Base-by-base conservation (phyloP, 768 basidiomycete species). In the Auricularia sp. region DNA sequence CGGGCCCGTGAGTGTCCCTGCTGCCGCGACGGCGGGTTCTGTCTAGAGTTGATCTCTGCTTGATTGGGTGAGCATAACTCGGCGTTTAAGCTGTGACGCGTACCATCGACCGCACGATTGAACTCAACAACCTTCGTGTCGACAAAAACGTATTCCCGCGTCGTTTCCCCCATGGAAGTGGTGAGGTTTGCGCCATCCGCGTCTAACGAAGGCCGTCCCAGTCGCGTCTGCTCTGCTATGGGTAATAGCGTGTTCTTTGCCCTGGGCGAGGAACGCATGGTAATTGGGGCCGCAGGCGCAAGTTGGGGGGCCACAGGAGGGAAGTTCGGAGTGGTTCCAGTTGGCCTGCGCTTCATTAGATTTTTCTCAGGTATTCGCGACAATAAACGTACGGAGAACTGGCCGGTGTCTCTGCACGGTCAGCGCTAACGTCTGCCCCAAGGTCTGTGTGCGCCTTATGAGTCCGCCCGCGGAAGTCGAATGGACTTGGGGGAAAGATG, bases 131-230 rank as follows among this genome's bases (percentile, higher is more conserved):
- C 91, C 62, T 88, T 82, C 63, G 83, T 85, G 74, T 99, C 94
- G 1, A 98, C 91, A 1, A 99, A 83, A 0, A 98, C 96, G 70
- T 99, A 99, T 71, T 98, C 96, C 67, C 86, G 82, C 63, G 88
- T 82, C 61, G 45, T 84, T 81, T 47, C 85, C 83, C 0, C 56
- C 56, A 59, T 59, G 14, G 56, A 59, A 51, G 64, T 54, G 67
- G 47, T 62, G 63, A 21, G 44, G 45, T 37, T 29, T 47, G 3
- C 39, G 61, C 62, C 64, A 69, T 29, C 65, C 42, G 61, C 61
- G 14, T 67, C 67, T 37, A 65, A 14, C 8, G 64, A 21, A 42
- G 45, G 35, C 33, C 54, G 4, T 35, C 62, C 62, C 63, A 68
- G n/a, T 65, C 37, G 61, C 61, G 14, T 66, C 67, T 45, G 65